Evolutionary conservation across 2,329 filamentous ascomycete species (phyloP).

Genomic region (Davidsoniella virescens): DNA sequence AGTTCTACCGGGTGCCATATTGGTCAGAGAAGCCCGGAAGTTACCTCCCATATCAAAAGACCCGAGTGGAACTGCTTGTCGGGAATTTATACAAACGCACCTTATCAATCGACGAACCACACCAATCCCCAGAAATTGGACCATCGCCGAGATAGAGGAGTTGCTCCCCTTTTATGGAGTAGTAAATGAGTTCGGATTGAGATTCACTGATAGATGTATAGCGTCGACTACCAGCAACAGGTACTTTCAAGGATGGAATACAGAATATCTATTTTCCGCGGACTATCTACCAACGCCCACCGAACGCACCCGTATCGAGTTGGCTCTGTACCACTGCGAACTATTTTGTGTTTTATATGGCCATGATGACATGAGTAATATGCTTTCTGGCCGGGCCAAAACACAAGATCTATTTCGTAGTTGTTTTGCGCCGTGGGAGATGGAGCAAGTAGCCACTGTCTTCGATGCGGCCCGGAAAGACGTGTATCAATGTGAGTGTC

Average conservation of each 20-base stretch:
- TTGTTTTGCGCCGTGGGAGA: constrained; percentile 6
- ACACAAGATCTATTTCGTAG: constrained; percentile 3
- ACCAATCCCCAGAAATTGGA: background rate
- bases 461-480: constrained; percentile 4
- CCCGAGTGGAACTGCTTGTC: background rate
- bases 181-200: background rate
- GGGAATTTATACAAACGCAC: background rate
- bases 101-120: background rate
- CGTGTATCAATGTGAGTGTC: constrained; percentile 6
- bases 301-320: constrained; percentile 7
- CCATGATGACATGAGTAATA: constrained; percentile 1
- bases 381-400: background rate
- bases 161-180: background rate
- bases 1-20: constrained; percentile 1
- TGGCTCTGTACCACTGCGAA: constrained; percentile 8
- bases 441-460: constrained; percentile 12
- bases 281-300: background rate
- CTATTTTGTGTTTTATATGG: constrained; percentile 11
- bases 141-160: background rate
- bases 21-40: constrained; percentile 6
- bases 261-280: constrained; percentile 1
- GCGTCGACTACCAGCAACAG: background rate
- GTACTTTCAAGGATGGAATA: constrained; percentile 5
- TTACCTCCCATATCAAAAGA: background rate
- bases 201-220: background rate